Conservation (phyloP, 2,329 filamentous ascomycete species). For the Paecilomyces formosus region DNA sequence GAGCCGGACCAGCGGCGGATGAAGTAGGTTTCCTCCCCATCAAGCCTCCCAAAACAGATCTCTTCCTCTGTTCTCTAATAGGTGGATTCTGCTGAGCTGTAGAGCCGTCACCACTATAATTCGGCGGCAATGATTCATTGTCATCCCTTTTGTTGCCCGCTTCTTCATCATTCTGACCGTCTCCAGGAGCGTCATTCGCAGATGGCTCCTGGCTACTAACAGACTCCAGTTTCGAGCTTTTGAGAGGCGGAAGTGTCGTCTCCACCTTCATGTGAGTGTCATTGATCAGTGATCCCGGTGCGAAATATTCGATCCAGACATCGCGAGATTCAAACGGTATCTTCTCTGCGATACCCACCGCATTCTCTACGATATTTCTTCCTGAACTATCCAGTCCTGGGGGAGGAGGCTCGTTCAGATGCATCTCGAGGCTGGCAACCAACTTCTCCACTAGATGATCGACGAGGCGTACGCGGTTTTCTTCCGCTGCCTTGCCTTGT, state of each 20-base stretch:
- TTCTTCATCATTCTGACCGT: slow-evolving; percentile 10
- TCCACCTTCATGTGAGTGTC: slow-evolving; percentile 80
- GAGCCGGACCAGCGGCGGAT: slow-evolving; percentile 3
- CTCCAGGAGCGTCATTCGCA: slow-evolving; percentile 14
- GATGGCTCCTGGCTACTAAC: slow-evolving; percentile 4
- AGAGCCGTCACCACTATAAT: slow-evolving; percentile 5
- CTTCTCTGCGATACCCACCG: slow-evolving; percentile 76
- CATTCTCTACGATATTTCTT: slow-evolving; percentile 86
- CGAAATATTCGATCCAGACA: slow-evolving; percentile 77
- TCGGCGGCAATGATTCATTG: slow-evolving; percentile 10
- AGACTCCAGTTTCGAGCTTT: slow-evolving; percentile 25
- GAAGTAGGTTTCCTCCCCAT: slow-evolving; percentile 27
- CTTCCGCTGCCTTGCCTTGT: slow-evolving; percentile 55
- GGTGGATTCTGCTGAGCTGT: slow-evolving; percentile 6
- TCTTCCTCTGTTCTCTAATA: slow-evolving; percentile 27
- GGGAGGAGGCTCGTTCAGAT: slow-evolving; percentile 69
- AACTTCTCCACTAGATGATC: slow-evolving; percentile 62
- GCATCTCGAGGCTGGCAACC: slow-evolving; percentile 62
- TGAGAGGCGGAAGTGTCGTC: slow-evolving; percentile 55
- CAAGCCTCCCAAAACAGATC: slow-evolving; percentile 34
- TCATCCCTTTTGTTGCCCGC: slow-evolving; percentile 8
- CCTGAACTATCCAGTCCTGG: slow-evolving; percentile 79
- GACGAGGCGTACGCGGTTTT: slow-evolving; percentile 62
- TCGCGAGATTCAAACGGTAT: slow-evolving; percentile 86
- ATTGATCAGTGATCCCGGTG: slow-evolving; percentile 65